These are phyloP conservation scores for Acephala macrosclerotiorum DNA, from an alignment of 2,329 filamentous ascomycete genomes.

Conservation along the genomic window DNA sequence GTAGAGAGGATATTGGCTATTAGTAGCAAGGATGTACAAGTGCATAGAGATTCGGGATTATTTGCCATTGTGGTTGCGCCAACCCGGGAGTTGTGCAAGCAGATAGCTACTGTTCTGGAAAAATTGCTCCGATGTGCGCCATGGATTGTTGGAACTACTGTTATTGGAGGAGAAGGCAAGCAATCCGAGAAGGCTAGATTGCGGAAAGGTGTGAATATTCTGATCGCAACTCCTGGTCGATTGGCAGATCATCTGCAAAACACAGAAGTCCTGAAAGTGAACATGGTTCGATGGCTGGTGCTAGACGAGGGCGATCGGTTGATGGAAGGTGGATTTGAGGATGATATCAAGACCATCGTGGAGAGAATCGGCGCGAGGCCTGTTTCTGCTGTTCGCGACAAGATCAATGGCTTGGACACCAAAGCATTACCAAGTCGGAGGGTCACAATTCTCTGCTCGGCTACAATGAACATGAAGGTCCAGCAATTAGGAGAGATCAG, in stretches of 20 bases:
- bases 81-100: slow-evolving; percentile 91
- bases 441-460: slow-evolving; percentile 91
- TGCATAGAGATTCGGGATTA: slow-evolving; percentile 85
- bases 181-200: slow-evolving; percentile 90
- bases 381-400: slow-evolving; percentile 58
- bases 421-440: slow-evolving; percentile 75
- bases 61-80: slow-evolving; percentile 96
- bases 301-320: slow-evolving; percentile 96
- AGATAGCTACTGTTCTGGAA: slow-evolving; percentile 88
- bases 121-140: slow-evolving; percentile 86
- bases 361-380: slow-evolving; percentile 74
- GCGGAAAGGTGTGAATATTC: slow-evolving; percentile 92
- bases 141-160: slow-evolving; percentile 92
- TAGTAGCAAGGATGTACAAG: slow-evolving; percentile 61
- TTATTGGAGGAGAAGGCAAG: slow-evolving; percentile 73
- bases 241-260: slow-evolving; percentile 92
- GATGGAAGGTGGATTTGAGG: slow-evolving; percentile 97
- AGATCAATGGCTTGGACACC: slow-evolving; percentile 63
- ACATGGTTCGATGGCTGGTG: slow-evolving; percentile 90
- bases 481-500: slow-evolving; percentile 94
- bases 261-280: slow-evolving; percentile 87
- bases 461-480: slow-evolving; percentile 97
- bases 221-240: slow-evolving; percentile 93
- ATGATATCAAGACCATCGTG: slow-evolving; percentile 90
- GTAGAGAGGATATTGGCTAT: slow-evolving; percentile 87